Base-by-base conservation (phyloP, 2,329 filamentous ascomycete species). In the Colletotrichum sp. region DNA sequence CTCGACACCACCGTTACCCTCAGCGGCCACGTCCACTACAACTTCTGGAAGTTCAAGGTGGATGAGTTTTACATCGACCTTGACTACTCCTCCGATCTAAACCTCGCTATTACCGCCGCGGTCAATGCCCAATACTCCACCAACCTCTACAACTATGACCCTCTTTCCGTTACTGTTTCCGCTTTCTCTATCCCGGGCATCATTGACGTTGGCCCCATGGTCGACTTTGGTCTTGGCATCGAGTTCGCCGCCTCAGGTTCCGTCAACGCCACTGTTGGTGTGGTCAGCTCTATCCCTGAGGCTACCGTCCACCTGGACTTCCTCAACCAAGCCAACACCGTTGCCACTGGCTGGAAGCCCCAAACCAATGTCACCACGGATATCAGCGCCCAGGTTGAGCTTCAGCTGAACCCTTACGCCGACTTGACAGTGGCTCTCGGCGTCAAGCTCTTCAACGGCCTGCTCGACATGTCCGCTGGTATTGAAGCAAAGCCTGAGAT, bases 21-120 rank as follows among this genome's bases (percentile, higher is more conserved):
- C 43, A 85, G 85, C 3, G 86, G 86, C 26, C 83, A 84, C 69
- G 80, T 87, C 14, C 80, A 82, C 64, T 87, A 85, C 79, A 83
- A 82, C 75, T 82, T 87, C 75, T 78, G 80, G 52, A 74, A 75
- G n/a, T 79, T 80, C 38, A 78, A 80, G 58, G 78, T 86, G 7
- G 78, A 84, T 52, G 78, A 81, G 52, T 81, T 88, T 9, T 85
- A 83, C 78, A 84, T 88, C 62, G 85, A 88, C 71, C 81, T 88
- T 67, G 84, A 87, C 70, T 81, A 77, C 4, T 75, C 82, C 1
- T 85, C 83, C 76, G 79, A 77, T 56, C 32, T 75, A 21, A 81
- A 82, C 13, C 81, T 80, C 5, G 82, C 77, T 18, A 71, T 88
- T 36, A 82, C 81, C 34, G 80, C 85, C 28, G 79, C 81, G 8